Percentiles rank a stretch among this genome's conserved stretches.
phyloP scores from a whole-genome alignment of 257 asterid genomes.

The Nicotiana knightiana region DNA sequence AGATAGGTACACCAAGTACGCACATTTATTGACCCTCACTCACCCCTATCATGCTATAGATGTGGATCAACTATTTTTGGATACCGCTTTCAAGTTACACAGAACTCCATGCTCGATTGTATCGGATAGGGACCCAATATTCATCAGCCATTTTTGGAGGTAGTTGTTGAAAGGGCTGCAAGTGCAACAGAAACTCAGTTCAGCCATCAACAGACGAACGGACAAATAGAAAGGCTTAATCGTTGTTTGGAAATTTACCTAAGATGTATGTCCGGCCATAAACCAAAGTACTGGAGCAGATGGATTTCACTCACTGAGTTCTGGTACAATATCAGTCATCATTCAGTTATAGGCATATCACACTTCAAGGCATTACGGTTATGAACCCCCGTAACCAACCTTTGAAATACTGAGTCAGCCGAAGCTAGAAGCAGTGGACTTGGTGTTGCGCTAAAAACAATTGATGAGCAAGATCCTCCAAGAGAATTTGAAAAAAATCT shows the following conservation, averaged over 20 bases:
- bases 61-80: neutral
- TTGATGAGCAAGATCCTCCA: neutral
- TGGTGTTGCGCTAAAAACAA: neutral
- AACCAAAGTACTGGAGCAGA: neutral
- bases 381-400: no score
- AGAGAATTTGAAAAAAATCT: neutral
- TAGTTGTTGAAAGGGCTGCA: neutral
- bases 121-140: neutral
- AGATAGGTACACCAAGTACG: neutral
- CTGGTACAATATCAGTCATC: no score
- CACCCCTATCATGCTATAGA: neutral
- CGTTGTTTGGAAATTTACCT: no score
- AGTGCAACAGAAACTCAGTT: neutral
- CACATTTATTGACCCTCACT: neutral
- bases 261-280: neutral
- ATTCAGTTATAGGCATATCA: no score
- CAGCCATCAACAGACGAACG: neutral
- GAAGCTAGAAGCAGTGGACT: neutral
- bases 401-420: no score
- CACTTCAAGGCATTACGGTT: no score
- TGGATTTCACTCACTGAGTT: neutral
- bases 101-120: neutral
- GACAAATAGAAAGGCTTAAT: neutral
- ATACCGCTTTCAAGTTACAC: neutral
- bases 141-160: neutral